Base-by-base conservation (phyloP, 1,284 basidiomycete genomes). In the Fomitopsis pinicola region DNA sequence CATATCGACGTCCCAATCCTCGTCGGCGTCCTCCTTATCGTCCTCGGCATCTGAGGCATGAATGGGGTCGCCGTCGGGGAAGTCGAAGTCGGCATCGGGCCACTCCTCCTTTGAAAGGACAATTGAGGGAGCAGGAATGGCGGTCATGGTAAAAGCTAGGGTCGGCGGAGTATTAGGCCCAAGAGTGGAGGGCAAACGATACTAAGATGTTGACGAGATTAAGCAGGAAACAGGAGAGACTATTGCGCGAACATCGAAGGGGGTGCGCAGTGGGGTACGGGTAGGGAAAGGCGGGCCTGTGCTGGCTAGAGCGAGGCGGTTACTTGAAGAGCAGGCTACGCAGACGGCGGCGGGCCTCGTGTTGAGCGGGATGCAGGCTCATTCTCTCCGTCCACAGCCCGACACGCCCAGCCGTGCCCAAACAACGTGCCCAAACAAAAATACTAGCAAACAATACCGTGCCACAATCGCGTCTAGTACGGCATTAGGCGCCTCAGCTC, bases 61-160 rank as follows among this genome's bases (percentile, higher is more conserved):
- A 58, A 92, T 82, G 55, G 83, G 78, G 59, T 83, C 82, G 57
- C 83, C 90, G 59, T 92, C 90, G 57, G 87, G 86, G 40, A 93
- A 76, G 71, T 92, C 91, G 70, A 93, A 92, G 75, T 93, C 91
- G 62, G 88, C 87, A 73, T 93, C 90, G 58, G 82, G 80, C 90
- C 90, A 91, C 78, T 92, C 89, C 76, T 92, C 90, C 65, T 82
- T 82, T 52, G 80, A 71, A 46, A 80, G 70, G 55, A 78, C 73
- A 68, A 81, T 76, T 56, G 81, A 77, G 28, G 85, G 87, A 17
- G 86, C 83, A 53, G 83, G 85, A 53, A 87, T 78, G 57, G 85
- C 77, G 63, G 80, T 74, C 86, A 88, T 88, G 61, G 65, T 68
- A 57, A 9, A 22, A 58, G 36, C 35, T 53, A 42, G 19, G 44